Evolutionary conservation across 495 filamentous ascomycete genomes (phyloP).

Genomic region (Cairneyella variabilis): DNA sequence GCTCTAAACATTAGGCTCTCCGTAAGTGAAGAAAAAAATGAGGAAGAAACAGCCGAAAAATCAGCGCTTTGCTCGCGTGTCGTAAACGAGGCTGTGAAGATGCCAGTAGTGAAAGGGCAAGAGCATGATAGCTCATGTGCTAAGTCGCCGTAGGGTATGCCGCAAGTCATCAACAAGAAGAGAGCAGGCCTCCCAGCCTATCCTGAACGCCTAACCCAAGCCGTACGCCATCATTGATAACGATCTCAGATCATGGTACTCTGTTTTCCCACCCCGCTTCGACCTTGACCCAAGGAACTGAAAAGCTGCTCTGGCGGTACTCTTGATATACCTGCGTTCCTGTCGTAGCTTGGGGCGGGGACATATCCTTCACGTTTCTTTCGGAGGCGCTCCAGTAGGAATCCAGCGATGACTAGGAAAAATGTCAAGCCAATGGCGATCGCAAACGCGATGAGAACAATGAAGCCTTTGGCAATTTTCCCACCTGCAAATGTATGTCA

Average conservation of each 20-base stretch:
- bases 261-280: constrained; percentile 22
- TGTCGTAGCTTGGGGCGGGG: constrained; percentile 69
- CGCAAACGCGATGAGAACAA: constrained; percentile 89
- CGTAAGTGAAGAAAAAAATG: constrained; percentile 11
- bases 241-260: constrained; percentile 21
- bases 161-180: constrained; percentile 21
- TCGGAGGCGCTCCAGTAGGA: constrained; percentile 79
- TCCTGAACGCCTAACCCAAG: constrained; percentile 26
- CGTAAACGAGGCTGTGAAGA: constrained; percentile 20
- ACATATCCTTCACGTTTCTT: constrained; percentile 84
- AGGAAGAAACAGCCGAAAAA: constrained; percentile 16
- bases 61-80: constrained; percentile 13
- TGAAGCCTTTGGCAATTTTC: constrained; percentile 74
- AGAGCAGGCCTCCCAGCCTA: constrained; percentile 17
- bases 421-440: constrained; percentile 84
- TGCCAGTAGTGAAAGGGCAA: constrained; percentile 7
- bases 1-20: constrained; percentile 28
- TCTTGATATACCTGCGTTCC: constrained; percentile 34
- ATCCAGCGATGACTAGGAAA: constrained; percentile 78
- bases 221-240: constrained; percentile 4
- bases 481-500: no score
- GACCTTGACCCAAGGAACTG: constrained; percentile 23
- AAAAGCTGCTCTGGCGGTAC: constrained; percentile 26
- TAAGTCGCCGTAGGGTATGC: constrained; percentile 19
- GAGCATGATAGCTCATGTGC: constrained; percentile 12